These are phyloP conservation scores for Biscogniauxia marginata DNA, from an alignment of 2,329 filamentous ascomycete species.

Conservation along the genomic window DNA sequence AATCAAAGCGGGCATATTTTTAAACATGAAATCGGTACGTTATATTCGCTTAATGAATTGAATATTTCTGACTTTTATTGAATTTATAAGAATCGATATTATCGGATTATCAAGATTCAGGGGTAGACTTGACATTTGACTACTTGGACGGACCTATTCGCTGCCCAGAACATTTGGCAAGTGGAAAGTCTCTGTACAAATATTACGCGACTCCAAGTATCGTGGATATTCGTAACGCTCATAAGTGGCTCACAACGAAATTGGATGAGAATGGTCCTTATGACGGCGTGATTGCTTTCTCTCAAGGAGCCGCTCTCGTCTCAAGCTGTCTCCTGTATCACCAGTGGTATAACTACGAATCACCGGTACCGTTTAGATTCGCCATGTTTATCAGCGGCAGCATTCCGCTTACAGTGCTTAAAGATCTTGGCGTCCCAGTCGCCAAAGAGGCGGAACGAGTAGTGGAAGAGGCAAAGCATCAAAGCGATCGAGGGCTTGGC, in stretches of 20 bases:
- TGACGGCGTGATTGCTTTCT: constrained; percentile 28
- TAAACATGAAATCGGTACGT: constrained; percentile 16
- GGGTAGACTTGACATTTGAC: constrained; percentile 16
- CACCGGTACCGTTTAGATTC: constrained; percentile 36
- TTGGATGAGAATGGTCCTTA: constrained; percentile 27
- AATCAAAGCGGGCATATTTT: constrained; percentile 14
- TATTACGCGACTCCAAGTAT: constrained; percentile 19
- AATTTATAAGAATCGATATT: constrained; percentile 4
- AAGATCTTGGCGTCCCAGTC: constrained; percentile 34
- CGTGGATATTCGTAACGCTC: constrained; percentile 34
- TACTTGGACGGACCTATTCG: constrained; percentile 21
- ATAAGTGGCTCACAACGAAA: constrained; percentile 36
- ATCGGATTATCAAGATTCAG: constrained; percentile 1
- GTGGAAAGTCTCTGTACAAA: constrained; percentile 10
- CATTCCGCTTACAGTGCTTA: constrained; percentile 30
- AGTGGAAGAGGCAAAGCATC: constrained; percentile 23
- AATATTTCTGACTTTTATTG: constrained; percentile 1
- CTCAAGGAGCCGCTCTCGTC: constrained; percentile 36
- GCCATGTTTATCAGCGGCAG: constrained; percentile 42
- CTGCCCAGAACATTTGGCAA: constrained; percentile 2
- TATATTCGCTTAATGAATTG: neutral
- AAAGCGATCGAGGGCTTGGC: constrained; percentile 12
- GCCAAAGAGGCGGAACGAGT: constrained; percentile 29
- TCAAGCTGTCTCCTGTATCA: constrained; percentile 41
- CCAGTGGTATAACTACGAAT: constrained; percentile 31